Base-by-base conservation (phyloP, 306 rosid genomes). In the Cucumis hystrix region DNA sequence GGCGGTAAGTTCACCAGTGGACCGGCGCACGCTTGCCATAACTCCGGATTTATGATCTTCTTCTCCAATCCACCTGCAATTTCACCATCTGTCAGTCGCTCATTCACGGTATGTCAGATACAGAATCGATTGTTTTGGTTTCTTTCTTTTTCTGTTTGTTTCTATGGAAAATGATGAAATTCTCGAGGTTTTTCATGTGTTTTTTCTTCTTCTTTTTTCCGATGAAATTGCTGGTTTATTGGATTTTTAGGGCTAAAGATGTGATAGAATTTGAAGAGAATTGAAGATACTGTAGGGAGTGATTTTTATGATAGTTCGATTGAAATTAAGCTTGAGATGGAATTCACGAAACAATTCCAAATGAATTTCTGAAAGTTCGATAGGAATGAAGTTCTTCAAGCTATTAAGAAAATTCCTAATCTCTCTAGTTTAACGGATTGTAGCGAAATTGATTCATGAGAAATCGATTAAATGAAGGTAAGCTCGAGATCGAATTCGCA, bases 21-120 rank as follows among this genome's bases (percentile, higher is more conserved):
- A 64, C 98, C 98, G 28, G 98, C 97, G 83, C 98, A 94, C 39
- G 97, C 96, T 81, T 94, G 98, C 98, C 98, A 94, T 11, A 94
- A 86, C 87, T 92, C 97, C 43, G 82, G 89, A 78, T 94, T 94
- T 63, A 88, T 90, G 87, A 79, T 84, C 89, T 83, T 90, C 84
- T 78, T 78, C 75, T 78, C 80, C 56, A 51, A 39, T 33, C 83
- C 85, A 78, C 87, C 93, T 83, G 77, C 86, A 14, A 85, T 6
- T 83, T 75, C 80, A 81, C 68, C 85, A 81, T 78, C 77, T 73
- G 79, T 79, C 84, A 39, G 33, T 25, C 56, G 45, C 17, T 8
- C 71, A 79, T 21, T 65, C 51, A 65, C 75, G 75, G 75, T 69
- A 45, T 45, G 75, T 69, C 57, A 43, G 75, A 6, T 21, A 21